phyloP scores from a whole-genome alignment of 768 basidiomycete species.

The Tulasnella sp. region DNA sequence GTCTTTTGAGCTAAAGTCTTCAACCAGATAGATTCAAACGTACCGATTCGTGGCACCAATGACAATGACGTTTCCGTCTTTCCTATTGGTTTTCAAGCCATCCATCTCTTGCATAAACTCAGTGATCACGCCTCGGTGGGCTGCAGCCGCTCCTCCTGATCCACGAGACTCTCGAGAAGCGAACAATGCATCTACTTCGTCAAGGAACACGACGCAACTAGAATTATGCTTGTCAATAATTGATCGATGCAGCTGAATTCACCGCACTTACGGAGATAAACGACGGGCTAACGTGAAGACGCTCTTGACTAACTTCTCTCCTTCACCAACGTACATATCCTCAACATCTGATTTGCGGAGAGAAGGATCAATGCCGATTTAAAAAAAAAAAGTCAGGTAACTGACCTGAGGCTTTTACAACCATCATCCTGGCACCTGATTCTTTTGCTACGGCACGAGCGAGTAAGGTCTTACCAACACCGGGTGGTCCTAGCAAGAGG shows the following conservation, averaged over 20 bases:
- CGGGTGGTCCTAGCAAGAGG: constrained; percentile 79
- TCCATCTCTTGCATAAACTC: constrained; percentile 95
- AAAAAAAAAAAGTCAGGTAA: too few relatives aligned
- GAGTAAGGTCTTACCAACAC: constrained; percentile 81
- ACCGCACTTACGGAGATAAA: constrained; percentile 42
- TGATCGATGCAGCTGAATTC: background rate
- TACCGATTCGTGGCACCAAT: constrained; percentile 84
- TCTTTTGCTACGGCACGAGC: constrained; percentile 87
- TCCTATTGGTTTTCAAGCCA: constrained; percentile 65
- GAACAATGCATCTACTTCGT: constrained; percentile 89
- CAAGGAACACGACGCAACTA: constrained; percentile 80
- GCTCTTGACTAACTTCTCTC: constrained; percentile 77
- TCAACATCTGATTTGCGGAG: constrained; percentile 69
- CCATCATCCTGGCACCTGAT: constrained; percentile 86
- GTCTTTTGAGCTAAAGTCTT: background rate
- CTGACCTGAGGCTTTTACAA: constrained; percentile 56
- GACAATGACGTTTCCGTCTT: constrained; percentile 67
- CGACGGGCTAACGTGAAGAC: constrained; percentile 78
- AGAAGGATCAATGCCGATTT: too few relatives aligned
- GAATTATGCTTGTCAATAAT: background rate
- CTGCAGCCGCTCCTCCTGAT: constrained; percentile 55
- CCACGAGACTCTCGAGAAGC: constrained; percentile 72
- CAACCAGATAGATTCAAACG: background rate
- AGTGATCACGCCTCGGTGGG: constrained; percentile 78
- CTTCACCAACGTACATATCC: constrained; percentile 92